Percentiles rank a stretch among this genome's conserved stretches.
Conservation (phyloP, 345 rosid species). For the Odontarrhena argentea region DNA sequence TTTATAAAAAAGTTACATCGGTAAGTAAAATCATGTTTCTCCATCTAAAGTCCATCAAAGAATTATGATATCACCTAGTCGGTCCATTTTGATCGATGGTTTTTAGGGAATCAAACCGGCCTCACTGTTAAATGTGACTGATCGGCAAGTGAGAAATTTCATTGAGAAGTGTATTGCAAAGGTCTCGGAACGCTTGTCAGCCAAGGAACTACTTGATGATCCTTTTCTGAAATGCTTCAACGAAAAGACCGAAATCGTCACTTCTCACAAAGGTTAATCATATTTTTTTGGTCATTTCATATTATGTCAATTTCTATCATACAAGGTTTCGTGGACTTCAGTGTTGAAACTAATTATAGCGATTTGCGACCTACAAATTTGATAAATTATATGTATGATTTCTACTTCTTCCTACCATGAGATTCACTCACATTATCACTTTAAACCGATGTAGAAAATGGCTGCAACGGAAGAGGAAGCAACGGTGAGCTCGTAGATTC, state of each 20-base stretch:
- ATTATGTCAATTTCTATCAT: not conserved
- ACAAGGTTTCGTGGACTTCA: no score
- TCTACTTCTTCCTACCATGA: not conserved
- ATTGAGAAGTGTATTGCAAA: slow-evolving; percentile 88
- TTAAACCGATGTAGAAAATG: slow-evolving; percentile 45
- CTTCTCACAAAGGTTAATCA: slow-evolving; percentile 40
- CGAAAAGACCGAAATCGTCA: slow-evolving; percentile 47
- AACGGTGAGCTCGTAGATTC: slow-evolving; percentile 41
- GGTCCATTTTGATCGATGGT: not conserved
- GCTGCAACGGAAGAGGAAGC: slow-evolving; percentile 34
- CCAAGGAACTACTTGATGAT: slow-evolving; percentile 85
- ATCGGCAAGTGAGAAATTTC: slow-evolving; percentile 64
- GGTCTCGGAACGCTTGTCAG: slow-evolving; percentile 72
- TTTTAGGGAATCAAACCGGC: slow-evolving; percentile 92
- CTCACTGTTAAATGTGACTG: slow-evolving; percentile 75
- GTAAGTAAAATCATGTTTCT: slow-evolving; percentile 44
- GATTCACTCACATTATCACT: not conserved
- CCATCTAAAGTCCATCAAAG: slow-evolving; percentile 10
- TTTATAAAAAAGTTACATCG: slow-evolving; percentile 89
- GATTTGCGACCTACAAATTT: not conserved
- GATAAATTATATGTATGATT: slow-evolving; percentile 2
- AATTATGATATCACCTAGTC: not conserved
- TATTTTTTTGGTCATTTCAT: not conserved
- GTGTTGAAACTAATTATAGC: no score
- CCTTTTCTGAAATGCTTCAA: slow-evolving; percentile 72